phyloP scores from a whole-genome alignment of 2,329 filamentous ascomycete species.

The Exserohilum turcica region DNA sequence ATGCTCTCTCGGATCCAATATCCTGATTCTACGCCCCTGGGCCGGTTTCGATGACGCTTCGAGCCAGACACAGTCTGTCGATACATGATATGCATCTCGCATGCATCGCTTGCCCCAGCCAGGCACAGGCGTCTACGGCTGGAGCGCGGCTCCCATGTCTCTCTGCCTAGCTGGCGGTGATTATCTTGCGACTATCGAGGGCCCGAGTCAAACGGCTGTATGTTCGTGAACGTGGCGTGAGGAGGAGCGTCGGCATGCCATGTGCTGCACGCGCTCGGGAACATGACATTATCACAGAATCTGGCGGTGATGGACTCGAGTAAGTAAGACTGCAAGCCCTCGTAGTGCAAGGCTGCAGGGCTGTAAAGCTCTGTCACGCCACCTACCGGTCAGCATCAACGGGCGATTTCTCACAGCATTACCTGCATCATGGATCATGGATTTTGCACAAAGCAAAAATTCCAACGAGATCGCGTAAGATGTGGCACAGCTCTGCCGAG shows the following conservation, averaged over 20 bases:
- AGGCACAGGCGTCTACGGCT: conserved; percentile 1
- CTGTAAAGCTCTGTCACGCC: not conserved
- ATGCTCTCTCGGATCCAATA: conserved; percentile 1
- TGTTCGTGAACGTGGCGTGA: not conserved
- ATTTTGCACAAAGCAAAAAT: conserved; percentile 16
- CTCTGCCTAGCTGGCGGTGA: conserved; percentile 1
- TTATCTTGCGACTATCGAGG: not conserved
- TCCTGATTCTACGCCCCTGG: not conserved
- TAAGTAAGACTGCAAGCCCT: too few relatives aligned
- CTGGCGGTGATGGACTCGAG: not conserved
- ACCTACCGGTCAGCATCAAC: not conserved
- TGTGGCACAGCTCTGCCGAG: conserved; percentile 4
- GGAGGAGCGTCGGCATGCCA: not conserved
- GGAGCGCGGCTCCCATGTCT: not conserved
- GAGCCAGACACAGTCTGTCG: conserved; percentile 12
- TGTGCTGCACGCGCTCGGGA: not conserved
- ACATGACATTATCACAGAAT: not conserved
- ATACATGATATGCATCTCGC: conserved; percentile 7
- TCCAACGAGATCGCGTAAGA: conserved; percentile 14
- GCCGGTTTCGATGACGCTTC: conserved; percentile 13
- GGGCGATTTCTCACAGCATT: not conserved
- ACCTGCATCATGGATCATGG: not conserved
- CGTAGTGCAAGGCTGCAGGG: not conserved
- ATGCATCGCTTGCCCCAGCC: conserved; percentile 6
- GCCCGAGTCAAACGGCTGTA: not conserved